A percentile compares a stretch with the other conserved stretches of the same genome.
Evolutionary conservation across 2,329 filamentous ascomycete species (phyloP).

Genomic region (Xylaria sp.): DNA sequence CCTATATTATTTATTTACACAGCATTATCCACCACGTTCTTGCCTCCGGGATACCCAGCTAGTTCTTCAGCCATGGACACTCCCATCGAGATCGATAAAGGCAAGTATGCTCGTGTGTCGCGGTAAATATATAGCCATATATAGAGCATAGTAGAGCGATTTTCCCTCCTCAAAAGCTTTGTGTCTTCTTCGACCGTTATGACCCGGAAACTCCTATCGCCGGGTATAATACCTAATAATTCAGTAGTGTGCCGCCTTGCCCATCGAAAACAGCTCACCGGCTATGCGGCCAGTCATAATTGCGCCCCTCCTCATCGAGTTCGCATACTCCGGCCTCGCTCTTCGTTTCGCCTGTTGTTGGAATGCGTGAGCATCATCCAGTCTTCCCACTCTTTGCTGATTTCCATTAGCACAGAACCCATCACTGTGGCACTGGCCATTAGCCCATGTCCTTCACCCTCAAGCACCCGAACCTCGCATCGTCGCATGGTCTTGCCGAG

Average conservation of each 20-base stretch:
- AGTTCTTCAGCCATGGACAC: background rate
- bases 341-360: conserved; percentile 28
- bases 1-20: conserved; percentile 14
- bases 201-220: conserved; percentile 14
- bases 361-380: conserved; percentile 67
- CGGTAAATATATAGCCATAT: background rate
- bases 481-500: conserved; percentile 90
- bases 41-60: background rate
- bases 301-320: conserved; percentile 29
- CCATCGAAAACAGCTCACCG: background rate
- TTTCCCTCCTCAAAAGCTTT: conserved; percentile 1
- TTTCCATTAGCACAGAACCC: conserved; percentile 92
- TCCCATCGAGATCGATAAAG: background rate
- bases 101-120: background rate
- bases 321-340: conserved; percentile 33
- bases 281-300: background rate
- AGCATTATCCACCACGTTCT: conserved; percentile 3
- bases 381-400: conserved; percentile 91
- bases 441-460: conserved; percentile 89
- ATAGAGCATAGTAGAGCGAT: conserved; percentile 11
- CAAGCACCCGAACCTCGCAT: conserved; percentile 87
- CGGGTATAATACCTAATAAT: conserved; percentile 10
- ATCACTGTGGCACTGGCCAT: conserved; percentile 96
- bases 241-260: background rate
- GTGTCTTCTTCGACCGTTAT: conserved; percentile 2